Evolutionary conservation across 2,329 filamentous ascomycete species (phyloP).

Genomic region (Neofusicoccum parvum): DNA sequence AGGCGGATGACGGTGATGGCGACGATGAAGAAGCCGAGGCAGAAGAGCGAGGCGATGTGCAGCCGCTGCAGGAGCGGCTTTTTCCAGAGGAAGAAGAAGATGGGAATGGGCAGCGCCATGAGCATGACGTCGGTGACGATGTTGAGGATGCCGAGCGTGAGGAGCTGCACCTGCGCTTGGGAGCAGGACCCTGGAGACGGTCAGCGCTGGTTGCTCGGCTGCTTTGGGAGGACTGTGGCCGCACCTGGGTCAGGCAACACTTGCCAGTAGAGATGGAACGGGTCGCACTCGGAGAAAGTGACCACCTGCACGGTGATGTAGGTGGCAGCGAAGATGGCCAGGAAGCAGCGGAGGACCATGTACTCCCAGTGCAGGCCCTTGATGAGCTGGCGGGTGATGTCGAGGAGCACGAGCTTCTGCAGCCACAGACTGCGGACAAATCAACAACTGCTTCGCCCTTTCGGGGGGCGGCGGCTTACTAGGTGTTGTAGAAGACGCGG

Average conservation of each 20-base stretch:
- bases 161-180: constrained; percentile 1
- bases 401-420: constrained; percentile 3
- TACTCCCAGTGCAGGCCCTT: constrained; percentile 14
- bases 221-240: neutral
- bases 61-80: neutral
- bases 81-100: neutral
- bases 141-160: neutral
- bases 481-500: constrained; percentile 14
- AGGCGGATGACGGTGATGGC: constrained; percentile 5
- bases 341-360: neutral
- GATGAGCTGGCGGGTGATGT: constrained; percentile 7
- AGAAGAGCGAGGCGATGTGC: constrained; percentile 1
- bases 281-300: constrained; percentile 8
- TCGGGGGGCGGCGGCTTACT: neutral
- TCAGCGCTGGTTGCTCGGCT: neutral
- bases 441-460: neutral
- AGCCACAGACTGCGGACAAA: neutral
- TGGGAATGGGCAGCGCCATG: constrained; percentile 4
- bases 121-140: constrained; percentile 6
- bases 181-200: neutral
- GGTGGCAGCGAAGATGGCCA: neutral
- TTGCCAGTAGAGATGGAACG: constrained; percentile 14
- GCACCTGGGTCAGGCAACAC: constrained; percentile 7
- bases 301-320: constrained; percentile 9
- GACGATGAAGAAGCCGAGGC: constrained; percentile 11